Evolutionary conservation across 495 filamentous ascomycete genomes (phyloP).

Genomic region (Daldinia grandis): DNA sequence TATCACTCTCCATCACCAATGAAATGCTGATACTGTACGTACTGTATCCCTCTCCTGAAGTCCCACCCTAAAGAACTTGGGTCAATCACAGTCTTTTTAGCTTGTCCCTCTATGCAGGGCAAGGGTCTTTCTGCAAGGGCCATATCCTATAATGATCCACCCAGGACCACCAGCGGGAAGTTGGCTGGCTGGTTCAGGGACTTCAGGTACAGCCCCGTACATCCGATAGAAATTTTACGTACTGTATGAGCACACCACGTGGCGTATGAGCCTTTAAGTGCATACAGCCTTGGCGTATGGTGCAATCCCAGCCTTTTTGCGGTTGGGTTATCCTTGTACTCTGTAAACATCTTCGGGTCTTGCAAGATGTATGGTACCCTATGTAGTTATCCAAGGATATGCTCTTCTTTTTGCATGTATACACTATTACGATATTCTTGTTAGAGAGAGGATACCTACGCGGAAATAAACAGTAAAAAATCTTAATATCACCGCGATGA

Average conservation of each 20-base stretch:
- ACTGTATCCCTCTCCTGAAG: slow-evolving; percentile 36
- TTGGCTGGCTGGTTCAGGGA: slow-evolving; percentile 25
- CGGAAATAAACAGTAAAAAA: no score
- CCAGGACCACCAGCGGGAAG: slow-evolving; percentile 11
- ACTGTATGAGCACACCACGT: slow-evolving; percentile 34
- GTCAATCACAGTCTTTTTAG: slow-evolving; percentile 35
- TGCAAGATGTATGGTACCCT: not conserved
- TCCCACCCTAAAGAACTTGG: slow-evolving; percentile 19
- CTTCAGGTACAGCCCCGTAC: slow-evolving; percentile 24
- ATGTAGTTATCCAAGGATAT: not conserved
- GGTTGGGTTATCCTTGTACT: not conserved
- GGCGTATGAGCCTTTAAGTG: slow-evolving; percentile 18
- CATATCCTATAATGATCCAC: slow-evolving; percentile 9
- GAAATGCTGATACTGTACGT: slow-evolving; percentile 33
- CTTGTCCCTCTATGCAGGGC: slow-evolving; percentile 29
- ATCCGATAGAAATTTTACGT: slow-evolving; percentile 10
- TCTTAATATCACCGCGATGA: no score
- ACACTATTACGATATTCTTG: not conserved
- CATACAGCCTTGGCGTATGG: slow-evolving; percentile 4
- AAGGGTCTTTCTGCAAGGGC: slow-evolving; percentile 41
- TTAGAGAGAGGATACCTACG: no score
- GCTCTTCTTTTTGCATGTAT: not conserved
- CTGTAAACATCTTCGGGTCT: not conserved
- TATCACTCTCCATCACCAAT: slow-evolving; percentile 34
- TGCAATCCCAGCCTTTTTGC: slow-evolving; percentile 12